Base-by-base conservation (phyloP, 1,284 basidiomycete genomes). In the Microbotryum intermedium region DNA sequence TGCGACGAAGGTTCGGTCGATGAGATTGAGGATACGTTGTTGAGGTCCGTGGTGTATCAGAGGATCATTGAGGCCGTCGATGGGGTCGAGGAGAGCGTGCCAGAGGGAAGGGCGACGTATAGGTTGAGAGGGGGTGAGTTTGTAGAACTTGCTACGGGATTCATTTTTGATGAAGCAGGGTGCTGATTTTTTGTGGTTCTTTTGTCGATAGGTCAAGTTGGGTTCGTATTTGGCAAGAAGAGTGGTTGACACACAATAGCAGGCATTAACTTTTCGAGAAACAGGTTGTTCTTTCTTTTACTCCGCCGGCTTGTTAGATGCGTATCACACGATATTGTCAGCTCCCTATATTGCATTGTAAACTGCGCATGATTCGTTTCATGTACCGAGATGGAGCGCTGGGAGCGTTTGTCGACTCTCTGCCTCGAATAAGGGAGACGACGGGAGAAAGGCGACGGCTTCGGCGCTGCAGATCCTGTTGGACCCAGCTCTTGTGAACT, bases 221-320 rank as follows among this genome's bases (percentile, higher is more conserved):
- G 59, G 9, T 69, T 62, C 26, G 61, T 65, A n/a, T 67, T 68
- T 28, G 65, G 53, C 25, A 60, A 67, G 57, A 57, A 45, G 18
- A 55, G 26, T n/a, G 34, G 16, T 97, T 86, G 81, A 88, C 87
- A 74, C 85, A 94, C 76, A 85, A 83, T 29, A 80, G 91, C 58
- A 81, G 95, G 52, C 83, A 87, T 51, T 83, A 85, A 64, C 80
- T 98, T 25, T 87, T 97, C 58, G 55, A 57, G 30, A 47, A 43
- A 20, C 63, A 58, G 26, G 62, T 69, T 20, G 55, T 70, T 34
- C 34, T 5, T 39, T n/a, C n/a, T n/a, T n/a, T n/a, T n/a, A n/a
- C 11, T 39, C 34, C 11, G 13, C 34, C 34, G 34, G 34, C 34
- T 39, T 39, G 5, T 6, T 30, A 30, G 34, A 11, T 11, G 34